Percentiles rank a stretch among this genome's conserved stretches.
Evolutionary conservation across 371 early-diverging fungal genomes (phyloP).

Genomic region (Rhizopus microsporus): DNA sequence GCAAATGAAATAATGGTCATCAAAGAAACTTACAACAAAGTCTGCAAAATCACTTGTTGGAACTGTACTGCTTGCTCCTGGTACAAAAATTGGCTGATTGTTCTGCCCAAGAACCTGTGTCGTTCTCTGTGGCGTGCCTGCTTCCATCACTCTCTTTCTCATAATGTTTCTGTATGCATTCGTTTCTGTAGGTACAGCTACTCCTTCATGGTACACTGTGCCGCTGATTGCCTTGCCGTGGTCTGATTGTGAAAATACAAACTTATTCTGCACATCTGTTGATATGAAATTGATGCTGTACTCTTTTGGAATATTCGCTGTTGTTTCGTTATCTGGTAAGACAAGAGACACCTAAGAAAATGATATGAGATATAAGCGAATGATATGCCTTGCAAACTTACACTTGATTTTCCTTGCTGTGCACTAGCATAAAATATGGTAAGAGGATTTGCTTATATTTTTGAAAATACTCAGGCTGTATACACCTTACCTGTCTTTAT

Average conservation of each 20-base stretch:
- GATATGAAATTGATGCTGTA: slow-evolving; percentile 74
- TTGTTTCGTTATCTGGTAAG: slow-evolving; percentile 57
- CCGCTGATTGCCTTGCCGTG: slow-evolving; percentile 58
- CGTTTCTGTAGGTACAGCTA: slow-evolving; percentile 65
- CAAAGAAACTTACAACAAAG: slow-evolving; percentile 52
- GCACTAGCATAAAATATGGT: slow-evolving; percentile 23
- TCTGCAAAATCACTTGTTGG: slow-evolving; percentile 51
- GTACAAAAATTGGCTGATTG: slow-evolving; percentile 57
- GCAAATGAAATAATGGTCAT: background rate
- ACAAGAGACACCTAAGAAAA: slow-evolving; percentile 55
- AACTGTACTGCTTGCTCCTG: slow-evolving; percentile 62
- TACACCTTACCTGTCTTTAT: slow-evolving; percentile 48
- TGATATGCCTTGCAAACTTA: background rate
- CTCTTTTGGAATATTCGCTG: slow-evolving; percentile 66
- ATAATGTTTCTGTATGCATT: slow-evolving; percentile 75
- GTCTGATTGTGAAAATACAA: slow-evolving; percentile 72
- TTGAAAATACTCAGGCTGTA: background rate
- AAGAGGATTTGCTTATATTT: background rate
- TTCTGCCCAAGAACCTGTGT: slow-evolving; percentile 59
- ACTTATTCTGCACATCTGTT: slow-evolving; percentile 71
- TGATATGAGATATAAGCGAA: background rate
- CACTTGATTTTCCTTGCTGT: slow-evolving; percentile 32
- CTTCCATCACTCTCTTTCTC: slow-evolving; percentile 67
- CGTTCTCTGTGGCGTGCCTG: slow-evolving; percentile 55
- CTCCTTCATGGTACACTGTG: slow-evolving; percentile 82